These are phyloP conservation scores for Holtermannia corniformis DNA, from an alignment of 768 basidiomycete species.

Conservation along the genomic window DNA sequence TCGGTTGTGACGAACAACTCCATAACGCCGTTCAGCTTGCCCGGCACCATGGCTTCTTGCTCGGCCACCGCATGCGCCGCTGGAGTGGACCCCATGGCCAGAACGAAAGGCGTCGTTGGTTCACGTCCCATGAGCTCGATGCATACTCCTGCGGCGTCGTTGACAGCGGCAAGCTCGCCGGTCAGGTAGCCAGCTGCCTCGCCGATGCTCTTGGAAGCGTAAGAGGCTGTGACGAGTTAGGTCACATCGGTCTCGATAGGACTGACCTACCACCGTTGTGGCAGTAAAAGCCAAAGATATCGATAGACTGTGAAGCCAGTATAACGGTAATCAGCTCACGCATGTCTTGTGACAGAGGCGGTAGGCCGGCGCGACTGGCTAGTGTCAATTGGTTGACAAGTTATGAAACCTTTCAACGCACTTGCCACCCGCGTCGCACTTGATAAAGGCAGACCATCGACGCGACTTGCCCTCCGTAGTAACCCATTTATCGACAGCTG, in stretches of 20 bases:
- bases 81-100: conserved; percentile 80
- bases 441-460: conserved; percentile 70
- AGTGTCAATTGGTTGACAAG: conserved; percentile 1
- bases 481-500: conserved; percentile 52
- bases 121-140: conserved; percentile 43
- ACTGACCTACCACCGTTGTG: conserved; percentile 46
- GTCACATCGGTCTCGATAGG: background rate
- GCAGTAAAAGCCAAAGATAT: conserved; percentile 72
- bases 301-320: conserved; percentile 51
- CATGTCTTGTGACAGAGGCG: conserved; percentile 51
- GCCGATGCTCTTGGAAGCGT: conserved; percentile 59
- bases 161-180: conserved; percentile 61
- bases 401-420: conserved; percentile 42
- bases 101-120: conserved; percentile 50
- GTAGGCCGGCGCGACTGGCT: conserved; percentile 62
- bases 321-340: conserved; percentile 50
- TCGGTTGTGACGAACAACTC: conserved; percentile 56
- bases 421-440: conserved; percentile 69
- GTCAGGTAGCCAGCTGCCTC: conserved; percentile 60
- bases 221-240: conserved; percentile 45
- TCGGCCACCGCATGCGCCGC: conserved; percentile 65
- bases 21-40: conserved; percentile 51
- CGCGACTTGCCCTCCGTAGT: conserved; percentile 36
- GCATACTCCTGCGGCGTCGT: conserved; percentile 49
- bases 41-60: conserved; percentile 43